Base-by-base conservation (phyloP, 225 moss, liverwort and hornwort genomes). In the Climacium dendroides region DNA sequence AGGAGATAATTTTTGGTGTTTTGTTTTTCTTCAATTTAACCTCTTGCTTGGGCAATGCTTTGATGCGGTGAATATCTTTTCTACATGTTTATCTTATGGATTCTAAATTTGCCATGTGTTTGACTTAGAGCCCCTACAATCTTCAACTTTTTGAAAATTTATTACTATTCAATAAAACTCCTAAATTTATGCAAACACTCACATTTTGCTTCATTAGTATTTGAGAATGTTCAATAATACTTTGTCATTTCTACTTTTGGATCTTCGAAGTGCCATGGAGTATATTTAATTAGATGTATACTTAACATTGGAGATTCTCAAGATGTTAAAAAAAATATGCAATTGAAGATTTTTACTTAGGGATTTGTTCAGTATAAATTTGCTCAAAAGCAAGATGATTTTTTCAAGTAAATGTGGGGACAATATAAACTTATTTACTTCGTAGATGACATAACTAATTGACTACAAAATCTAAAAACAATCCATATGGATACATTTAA, bases 51-150 rank as follows among this genome's bases (percentile, higher is more conserved):
- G 24, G 9, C 4, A n/a, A 54, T 77, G n/a, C n/a, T 54, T 52
- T 54, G 4, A n/a, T 54, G 15, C 1, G 1, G 7, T 32, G 4
- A 74, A 74, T 7, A 47, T 47, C 4, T 47, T 73, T 18, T 47
- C 6, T 30, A 0, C 1, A 2, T 14, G 4, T 10, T 34, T 23
- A 14, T 35, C 12, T 35, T 24, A 10, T 53, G 5, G 5, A 54
- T 5, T 54, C 3, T 54, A 74, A 11, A 47, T 18, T 76, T 53
- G 3, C 9, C 14, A n/a, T 53, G 2, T 18, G 4, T 30, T 73
- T 73, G 6, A 10, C 5, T 9, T 34, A 50, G 14, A 53, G 23
- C 8, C 20, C 9, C 2, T 20, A 7, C 13, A 34, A 52, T 48
- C 52, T 34, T 34, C 13, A 75, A 34, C 7, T 34, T 50, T 47